Percentiles rank a stretch among this genome's conserved stretches.
Evolutionary conservation across 495 filamentous ascomycete species (phyloP).

Genomic region (Aspergillus cavernicola): DNA sequence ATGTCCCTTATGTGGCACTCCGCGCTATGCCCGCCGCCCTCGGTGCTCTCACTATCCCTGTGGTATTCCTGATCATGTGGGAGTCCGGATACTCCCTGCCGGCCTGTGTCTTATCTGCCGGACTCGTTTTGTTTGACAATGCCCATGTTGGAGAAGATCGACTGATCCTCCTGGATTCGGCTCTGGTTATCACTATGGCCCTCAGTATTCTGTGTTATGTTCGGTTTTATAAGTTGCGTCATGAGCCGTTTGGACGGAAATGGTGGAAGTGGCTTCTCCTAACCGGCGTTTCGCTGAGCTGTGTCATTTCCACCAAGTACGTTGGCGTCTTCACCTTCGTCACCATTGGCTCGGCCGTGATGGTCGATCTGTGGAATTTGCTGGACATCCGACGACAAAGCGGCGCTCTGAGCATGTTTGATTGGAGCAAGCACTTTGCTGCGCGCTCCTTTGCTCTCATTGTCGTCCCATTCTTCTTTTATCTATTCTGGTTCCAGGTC

Average conservation of each 20-base stretch:
- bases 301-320: constrained; percentile 98
- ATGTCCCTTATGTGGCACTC: constrained; percentile 94
- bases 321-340: constrained; percentile 96
- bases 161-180: constrained; percentile 91
- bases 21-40: constrained; percentile 89
- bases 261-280: constrained; percentile 99
- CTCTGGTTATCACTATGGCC: constrained; percentile 92
- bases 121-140: constrained; percentile 92
- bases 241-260: constrained; percentile 84
- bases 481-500: constrained; percentile 99
- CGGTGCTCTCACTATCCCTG: constrained; percentile 89
- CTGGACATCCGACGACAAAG: constrained; percentile 79
- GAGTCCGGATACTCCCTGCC: constrained; percentile 96
- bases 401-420: constrained; percentile 69
- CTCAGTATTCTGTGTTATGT: constrained; percentile 90
- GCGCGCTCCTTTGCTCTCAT: constrained; percentile 82
- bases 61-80: constrained; percentile 98
- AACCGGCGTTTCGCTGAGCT: constrained; percentile 89
- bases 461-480: constrained; percentile 91
- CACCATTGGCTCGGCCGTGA: constrained; percentile 89
- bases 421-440: constrained; percentile 85
- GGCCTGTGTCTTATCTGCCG: constrained; percentile 80
- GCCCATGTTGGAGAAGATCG: constrained; percentile 96
- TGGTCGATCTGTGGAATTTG: constrained; percentile 93
- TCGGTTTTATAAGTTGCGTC: constrained; percentile 94